Conservation (phyloP, 306 rosid species). For the Coriaria nepalensis region DNA sequence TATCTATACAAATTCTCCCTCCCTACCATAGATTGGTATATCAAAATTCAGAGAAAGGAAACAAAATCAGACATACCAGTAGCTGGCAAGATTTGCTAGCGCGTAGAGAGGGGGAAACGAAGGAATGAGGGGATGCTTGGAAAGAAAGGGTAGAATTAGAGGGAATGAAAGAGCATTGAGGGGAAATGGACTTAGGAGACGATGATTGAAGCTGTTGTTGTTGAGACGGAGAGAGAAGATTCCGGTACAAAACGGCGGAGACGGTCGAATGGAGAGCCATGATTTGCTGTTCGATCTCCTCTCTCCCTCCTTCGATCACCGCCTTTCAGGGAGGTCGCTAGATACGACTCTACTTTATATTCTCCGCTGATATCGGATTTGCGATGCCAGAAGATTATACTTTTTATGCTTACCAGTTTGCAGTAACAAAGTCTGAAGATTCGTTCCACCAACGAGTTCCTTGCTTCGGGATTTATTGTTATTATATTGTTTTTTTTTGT, state of each 20-base stretch:
- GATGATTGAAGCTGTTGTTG: no score
- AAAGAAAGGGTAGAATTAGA: not conserved
- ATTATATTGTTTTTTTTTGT: no score
- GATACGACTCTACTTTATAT: no score
- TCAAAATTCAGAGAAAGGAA: not conserved
- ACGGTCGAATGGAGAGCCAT: conserved; percentile 11
- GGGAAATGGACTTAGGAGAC: no score
- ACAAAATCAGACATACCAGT: conserved; percentile 2
- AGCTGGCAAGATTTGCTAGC: not conserved
- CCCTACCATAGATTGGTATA: not conserved
- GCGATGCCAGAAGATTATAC: no score
- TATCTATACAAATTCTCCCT: not conserved
- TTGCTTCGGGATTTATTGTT: no score
- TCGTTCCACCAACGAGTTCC: no score
- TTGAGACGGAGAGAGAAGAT: not conserved
- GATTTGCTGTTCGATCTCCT: not conserved
- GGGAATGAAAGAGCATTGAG: not conserved
- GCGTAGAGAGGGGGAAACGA: not conserved
- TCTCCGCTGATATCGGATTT: no score
- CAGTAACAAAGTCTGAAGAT: no score
- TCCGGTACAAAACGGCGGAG: not conserved
- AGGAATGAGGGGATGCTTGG: conserved; percentile 1
- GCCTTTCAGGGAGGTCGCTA: no score
- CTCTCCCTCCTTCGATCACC: no score
- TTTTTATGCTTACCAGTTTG: no score